Evolutionary conservation across 306 rosid species (phyloP), one percentile per base, ranked within the genome.

Genomic region (Crotalaria pallida): DNA sequence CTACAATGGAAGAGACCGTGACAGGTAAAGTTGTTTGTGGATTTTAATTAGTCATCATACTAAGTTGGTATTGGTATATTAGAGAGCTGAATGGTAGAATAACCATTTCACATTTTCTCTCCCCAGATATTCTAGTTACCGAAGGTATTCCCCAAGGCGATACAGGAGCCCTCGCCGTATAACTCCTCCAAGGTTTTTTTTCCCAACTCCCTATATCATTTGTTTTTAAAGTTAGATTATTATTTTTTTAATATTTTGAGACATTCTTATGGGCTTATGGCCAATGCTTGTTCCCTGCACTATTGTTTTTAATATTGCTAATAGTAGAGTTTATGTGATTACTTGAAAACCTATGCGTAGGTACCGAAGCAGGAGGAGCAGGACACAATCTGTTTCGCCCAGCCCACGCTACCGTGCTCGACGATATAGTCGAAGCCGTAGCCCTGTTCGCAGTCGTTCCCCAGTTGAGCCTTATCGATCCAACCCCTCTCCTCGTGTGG

Each of bases 121-220:
- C 41, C 3, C 40, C 84, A 94, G 99, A 70, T 91, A 83, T 78
- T 80, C 95, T 24, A 61, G 80, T 74, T 86, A 90, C 82, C 83
- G 96, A 77, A 87, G 95, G 86, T 94, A 80, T 59, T 91, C 99
- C 4, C 97, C 99, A 2, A 84, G 99, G 87, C 96, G 96, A 7
- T 85, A 77, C 60, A 81, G 99, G 80, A 91, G 96, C 87, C 91
- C 98, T n/a, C n/a, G n/a, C n/a, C n/a, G n/a, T n/a, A n/a, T n/a
- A 80, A 88, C 92, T 52, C 97, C 96, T n/a, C 83, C 84, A 55
- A 91, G 99, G 99, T 94, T 53, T 69, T 5, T 4, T 1, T n/a
- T n/a, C 7, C 4, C 1, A 43, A 43, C 49, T 1, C 49, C 49
- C 16, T 53, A 1, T 21, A 8, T 8, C 50, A 13, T 49, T 51